phyloP scores from a whole-genome alignment of 495 filamentous ascomycete species.

The Cairneyella variabilis region DNA sequence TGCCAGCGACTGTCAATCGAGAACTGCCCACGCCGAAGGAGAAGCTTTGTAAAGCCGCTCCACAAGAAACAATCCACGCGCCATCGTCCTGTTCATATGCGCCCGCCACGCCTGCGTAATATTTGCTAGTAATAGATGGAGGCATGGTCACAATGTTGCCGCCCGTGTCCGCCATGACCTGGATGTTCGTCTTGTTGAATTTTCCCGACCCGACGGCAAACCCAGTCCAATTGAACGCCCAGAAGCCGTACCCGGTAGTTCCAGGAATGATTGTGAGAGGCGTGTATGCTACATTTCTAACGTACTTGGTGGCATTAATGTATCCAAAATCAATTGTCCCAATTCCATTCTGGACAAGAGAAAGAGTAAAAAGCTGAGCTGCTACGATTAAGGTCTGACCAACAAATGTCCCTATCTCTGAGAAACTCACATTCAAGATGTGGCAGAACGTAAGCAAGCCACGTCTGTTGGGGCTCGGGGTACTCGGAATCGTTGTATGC shows the following conservation, averaged over 20 bases:
- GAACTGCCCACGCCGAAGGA: slow-evolving; percentile 51
- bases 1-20: slow-evolving; percentile 47
- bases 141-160: slow-evolving; percentile 26
- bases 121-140: slow-evolving; percentile 2
- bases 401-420: background rate
- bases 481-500: slow-evolving; percentile 3
- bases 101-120: slow-evolving; percentile 5
- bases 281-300: slow-evolving; percentile 57
- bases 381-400: slow-evolving; percentile 36
- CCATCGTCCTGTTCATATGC: slow-evolving; percentile 4
- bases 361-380: slow-evolving; percentile 62
- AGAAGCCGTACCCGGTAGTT: slow-evolving; percentile 62
- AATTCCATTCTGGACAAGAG: slow-evolving; percentile 58
- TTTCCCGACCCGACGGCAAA: slow-evolving; percentile 52
- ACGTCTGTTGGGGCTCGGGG: slow-evolving; percentile 10
- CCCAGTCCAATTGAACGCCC: slow-evolving; percentile 61
- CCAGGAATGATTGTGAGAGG: slow-evolving; percentile 34
- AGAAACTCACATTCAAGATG: slow-evolving; percentile 3
- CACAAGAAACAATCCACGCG: slow-evolving; percentile 56
- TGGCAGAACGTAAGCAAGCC: slow-evolving; percentile 5
- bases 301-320: slow-evolving; percentile 61
- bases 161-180: slow-evolving; percentile 64
- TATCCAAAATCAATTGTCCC: slow-evolving; percentile 75
- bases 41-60: slow-evolving; percentile 55
- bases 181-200: slow-evolving; percentile 33